Base-by-base conservation (phyloP, 2,329 filamentous ascomycete species). In the Lachnellula subtilissima region DNA sequence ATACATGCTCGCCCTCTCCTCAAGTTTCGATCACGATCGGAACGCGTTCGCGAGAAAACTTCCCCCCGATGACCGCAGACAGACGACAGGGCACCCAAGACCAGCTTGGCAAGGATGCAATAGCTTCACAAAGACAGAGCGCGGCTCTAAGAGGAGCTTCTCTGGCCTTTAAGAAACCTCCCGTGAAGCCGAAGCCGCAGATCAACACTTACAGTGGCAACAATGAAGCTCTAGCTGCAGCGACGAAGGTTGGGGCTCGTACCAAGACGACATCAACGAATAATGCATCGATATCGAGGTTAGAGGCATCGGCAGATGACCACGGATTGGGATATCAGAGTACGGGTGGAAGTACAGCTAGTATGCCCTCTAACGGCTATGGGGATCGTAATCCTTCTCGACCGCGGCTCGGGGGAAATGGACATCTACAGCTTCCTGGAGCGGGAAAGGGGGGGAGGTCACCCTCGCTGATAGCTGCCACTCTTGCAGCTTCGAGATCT, bases 381-480 rank as follows among this genome's bases (percentile, higher is more conserved):
- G 49, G 48, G 46, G 59, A 61, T 32, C 59, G 54, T 15, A 53
- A 53, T 39, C 22, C 46, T 25, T 40, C 57, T 5, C 55, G 58
- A 45, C 56, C 63, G 11, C 57, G 58, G 19, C 36, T 48, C 50
- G 55, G 19, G 4, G 43, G 55, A 40, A 54, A 55, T 52, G 56
- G 59, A n/a, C 56, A 55, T 40, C 55, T 65, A 19, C 62, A 64
- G 35, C 62, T 54, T n/a, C 57, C 62, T 49, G 51, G 54, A 36
- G 42, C 40, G 8, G 47, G 50, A 32, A 61, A 63, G 45, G 59
- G 53, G 19, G 42, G 58, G 14, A 79, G 78, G 56, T 85, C 79
- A 47, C 77, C 84, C 5, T 86, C 82, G 5, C 80, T 81, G 58
- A 81, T 86, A 59, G 84, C 84, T 12, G 83, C 83, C 12, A 82